Evolutionary conservation across 2,329 filamentous ascomycete species (phyloP).

Genomic region (Coniochaeta prunicola): DNA sequence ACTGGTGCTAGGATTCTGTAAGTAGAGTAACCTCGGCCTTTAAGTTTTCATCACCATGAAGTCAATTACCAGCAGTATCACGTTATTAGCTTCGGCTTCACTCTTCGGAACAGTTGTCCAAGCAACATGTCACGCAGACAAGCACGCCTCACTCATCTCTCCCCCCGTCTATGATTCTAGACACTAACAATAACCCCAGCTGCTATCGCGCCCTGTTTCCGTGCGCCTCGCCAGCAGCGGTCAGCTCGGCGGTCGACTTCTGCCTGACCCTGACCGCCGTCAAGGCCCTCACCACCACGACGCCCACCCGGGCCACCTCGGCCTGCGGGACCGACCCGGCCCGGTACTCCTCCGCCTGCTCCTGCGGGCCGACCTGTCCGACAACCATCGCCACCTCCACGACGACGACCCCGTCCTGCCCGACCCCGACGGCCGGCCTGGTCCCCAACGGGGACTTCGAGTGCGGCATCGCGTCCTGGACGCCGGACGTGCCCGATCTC

Average conservation of each 20-base stretch:
- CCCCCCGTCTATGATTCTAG: background rate
- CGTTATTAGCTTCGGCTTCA: background rate
- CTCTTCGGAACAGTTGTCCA: background rate
- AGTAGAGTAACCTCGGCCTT: background rate
- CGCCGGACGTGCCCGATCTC: constrained; percentile 9
- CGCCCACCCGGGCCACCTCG: constrained; percentile 10
- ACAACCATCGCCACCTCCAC: background rate
- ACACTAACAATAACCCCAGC: constrained; percentile 2
- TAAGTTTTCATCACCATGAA: background rate
- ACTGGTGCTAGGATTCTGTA: background rate
- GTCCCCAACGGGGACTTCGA: constrained; percentile 12
- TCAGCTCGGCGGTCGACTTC: constrained; percentile 11
- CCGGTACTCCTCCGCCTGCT: constrained; percentile 13
- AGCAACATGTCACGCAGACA: background rate
- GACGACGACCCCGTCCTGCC: background rate
- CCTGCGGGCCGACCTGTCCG: constrained; percentile 11
- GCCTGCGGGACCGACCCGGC: constrained; percentile 11
- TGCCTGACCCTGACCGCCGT: constrained; percentile 13
- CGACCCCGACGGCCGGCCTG: constrained; percentile 4
- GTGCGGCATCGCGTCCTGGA: constrained; percentile 13
- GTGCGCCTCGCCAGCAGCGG: constrained; percentile 10
- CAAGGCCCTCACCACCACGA: constrained; percentile 10
- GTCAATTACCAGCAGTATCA: background rate
- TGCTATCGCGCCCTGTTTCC: constrained; percentile 15
- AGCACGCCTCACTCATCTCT: background rate